These are phyloP conservation scores for Calonectria leucothoes DNA, from an alignment of 2,329 filamentous ascomycete genomes.

Conservation along the genomic window DNA sequence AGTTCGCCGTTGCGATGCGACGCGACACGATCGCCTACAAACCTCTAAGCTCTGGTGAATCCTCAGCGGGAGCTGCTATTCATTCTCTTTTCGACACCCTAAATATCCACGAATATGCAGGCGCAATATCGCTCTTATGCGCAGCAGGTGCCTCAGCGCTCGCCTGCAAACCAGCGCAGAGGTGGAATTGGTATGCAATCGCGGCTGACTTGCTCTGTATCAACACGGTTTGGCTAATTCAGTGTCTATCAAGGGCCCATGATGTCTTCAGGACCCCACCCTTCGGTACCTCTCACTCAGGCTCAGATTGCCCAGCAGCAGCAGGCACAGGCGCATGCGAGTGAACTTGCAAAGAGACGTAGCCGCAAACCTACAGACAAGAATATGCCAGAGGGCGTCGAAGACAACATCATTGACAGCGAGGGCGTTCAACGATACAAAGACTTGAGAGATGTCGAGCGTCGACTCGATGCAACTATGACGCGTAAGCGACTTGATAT, in stretches of 20 bases:
- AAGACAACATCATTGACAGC: conserved; percentile 79
- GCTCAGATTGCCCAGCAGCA: conserved; percentile 66
- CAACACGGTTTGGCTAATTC: conserved; percentile 5
- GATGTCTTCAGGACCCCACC: conserved; percentile 66
- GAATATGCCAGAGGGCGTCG: conserved; percentile 90
- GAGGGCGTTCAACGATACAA: conserved; percentile 87
- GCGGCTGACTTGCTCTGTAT: conserved; percentile 5
- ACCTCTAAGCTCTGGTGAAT: conserved; percentile 10
- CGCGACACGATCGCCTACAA: conserved; percentile 37
- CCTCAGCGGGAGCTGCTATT: conserved; percentile 17
- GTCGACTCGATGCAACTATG: conserved; percentile 89
- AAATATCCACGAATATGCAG: conserved; percentile 57
- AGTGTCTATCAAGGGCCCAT: conserved; percentile 59
- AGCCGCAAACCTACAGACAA: conserved; percentile 94
- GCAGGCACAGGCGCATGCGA: conserved; percentile 63
- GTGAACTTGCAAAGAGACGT: conserved; percentile 80
- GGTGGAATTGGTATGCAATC: conserved; percentile 63
- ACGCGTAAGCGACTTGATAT: conserved; percentile 94
- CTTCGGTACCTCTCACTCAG: conserved; percentile 62
- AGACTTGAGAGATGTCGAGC: conserved; percentile 86
- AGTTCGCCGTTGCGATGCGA: conserved; percentile 35
- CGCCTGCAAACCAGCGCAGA: conserved; percentile 60
- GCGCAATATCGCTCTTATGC: conserved; percentile 63
- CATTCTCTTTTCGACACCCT: conserved; percentile 13
- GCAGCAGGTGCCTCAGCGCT: conserved; percentile 62